Conservation (phyloP, 2,329 filamentous ascomycete species). For the Pseudopyrenochaeta lycopersici region DNA sequence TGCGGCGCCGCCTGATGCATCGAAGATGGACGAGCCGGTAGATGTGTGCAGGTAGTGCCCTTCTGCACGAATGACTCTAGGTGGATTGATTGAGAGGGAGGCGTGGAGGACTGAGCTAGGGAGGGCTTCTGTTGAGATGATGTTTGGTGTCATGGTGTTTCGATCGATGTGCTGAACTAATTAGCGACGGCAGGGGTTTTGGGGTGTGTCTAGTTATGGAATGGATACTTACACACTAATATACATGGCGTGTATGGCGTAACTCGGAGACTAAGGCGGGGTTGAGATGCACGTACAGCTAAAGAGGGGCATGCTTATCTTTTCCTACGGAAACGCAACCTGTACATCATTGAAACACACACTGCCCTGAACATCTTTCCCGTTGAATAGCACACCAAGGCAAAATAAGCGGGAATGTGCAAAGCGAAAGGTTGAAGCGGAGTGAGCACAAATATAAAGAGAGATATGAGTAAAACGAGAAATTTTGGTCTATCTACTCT, state of each 20-base stretch:
- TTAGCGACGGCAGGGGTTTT: neutral
- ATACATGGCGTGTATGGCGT: neutral
- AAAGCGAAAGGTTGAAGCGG: no score
- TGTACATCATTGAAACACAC: no score
- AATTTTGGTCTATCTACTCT: neutral
- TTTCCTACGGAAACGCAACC: neutral
- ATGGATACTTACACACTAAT: neutral
- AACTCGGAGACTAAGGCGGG: neutral
- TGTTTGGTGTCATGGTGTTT: slow-evolving; percentile 1
- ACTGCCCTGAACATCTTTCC: no score
- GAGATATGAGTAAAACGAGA: neutral
- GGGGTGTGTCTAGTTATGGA: neutral
- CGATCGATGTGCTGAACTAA: neutral
- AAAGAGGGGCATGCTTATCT: neutral
- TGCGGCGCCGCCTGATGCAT: slow-evolving; percentile 78
- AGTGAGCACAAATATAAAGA: neutral
- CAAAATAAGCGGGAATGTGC: no score
- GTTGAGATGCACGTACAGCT: neutral
- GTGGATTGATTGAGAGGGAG: slow-evolving; percentile 8
- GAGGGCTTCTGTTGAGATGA: slow-evolving; percentile 3
- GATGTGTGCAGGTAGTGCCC: slow-evolving; percentile 60
- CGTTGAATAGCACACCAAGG: no score
- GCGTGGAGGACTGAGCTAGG: slow-evolving; percentile 9
- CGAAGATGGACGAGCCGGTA: slow-evolving; percentile 61
- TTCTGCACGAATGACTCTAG: slow-evolving; percentile 50